Evolutionary conservation across 2,329 filamentous ascomycete species (phyloP), one percentile per base, ranked within the genome.

Genomic region (Arthrobotrys conoides): DNA sequence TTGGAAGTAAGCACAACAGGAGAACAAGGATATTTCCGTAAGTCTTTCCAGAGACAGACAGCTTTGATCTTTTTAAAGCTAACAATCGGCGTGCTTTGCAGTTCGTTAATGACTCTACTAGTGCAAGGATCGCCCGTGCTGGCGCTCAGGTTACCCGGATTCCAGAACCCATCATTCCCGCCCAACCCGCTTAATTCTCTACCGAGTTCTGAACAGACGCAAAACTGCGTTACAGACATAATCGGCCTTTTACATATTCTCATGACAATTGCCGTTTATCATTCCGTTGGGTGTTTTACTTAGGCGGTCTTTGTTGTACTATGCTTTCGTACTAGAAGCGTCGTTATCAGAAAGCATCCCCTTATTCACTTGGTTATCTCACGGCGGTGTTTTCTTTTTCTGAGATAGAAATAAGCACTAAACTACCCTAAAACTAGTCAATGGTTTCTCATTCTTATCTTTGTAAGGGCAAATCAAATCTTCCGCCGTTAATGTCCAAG

Each of bases 111-210:
- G 94, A 97, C 84, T 92, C 90, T 16, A 87, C 90, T 69, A 94
- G 94, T 64, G 89, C 93, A 84, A 91, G 92, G 80, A 94, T 97
- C 82, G 89, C 96, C 83, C 91, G 94, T 80, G 94, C 94, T 81
- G 94, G 94, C 68, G 88, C 90, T 82, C 94, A 97, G 86, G 89
- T 93, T 76, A 97, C 94, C 82, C 93, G 93, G 86, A 89, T 96
- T 65, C 86, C 90, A 20, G 90, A 93, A 84, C 93, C 94, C 53
- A 89, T 93, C 70, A 90, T 91, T 80, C 94, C 91, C 82, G 94
- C 94, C 76, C 93, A 93, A 85, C 93, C 94, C 80, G 94, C 94
- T 83, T 95, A 85, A 30, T 30, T 30, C 27, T 30, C 27, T 30
- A 30, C 27, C 27, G 27, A 30, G 6, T 30, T 30, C 27, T 30